These are phyloP conservation scores for Rachicladosporium sp. DNA, from an alignment of 2,329 filamentous ascomycete species.

Conservation along the genomic window DNA sequence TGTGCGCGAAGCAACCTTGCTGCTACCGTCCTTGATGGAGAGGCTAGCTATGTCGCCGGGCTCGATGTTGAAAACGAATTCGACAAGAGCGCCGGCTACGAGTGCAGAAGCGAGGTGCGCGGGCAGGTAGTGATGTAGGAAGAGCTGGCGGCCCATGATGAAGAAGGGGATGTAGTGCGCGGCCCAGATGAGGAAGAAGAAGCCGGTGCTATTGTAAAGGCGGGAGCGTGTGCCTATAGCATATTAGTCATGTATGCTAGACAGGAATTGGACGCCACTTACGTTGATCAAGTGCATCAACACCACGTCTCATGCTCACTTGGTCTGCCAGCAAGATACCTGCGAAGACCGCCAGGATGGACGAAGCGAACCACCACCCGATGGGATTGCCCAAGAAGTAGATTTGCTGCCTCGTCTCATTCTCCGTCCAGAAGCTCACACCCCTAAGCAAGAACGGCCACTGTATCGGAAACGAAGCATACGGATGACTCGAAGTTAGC, in stretches of 20 bases:
- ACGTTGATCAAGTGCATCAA: slow-evolving; percentile 90
- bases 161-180: slow-evolving; percentile 97
- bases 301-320: slow-evolving; percentile 77
- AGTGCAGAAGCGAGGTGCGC: slow-evolving; percentile 84
- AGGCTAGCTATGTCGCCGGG: slow-evolving; percentile 49
- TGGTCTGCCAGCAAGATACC: slow-evolving; percentile 90
- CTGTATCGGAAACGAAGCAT: slow-evolving; percentile 85
- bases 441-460: slow-evolving; percentile 96
- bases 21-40: slow-evolving; percentile 20
- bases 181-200: slow-evolving; percentile 97
- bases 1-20: slow-evolving; percentile 22
- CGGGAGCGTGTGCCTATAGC: slow-evolving; percentile 69
- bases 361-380: slow-evolving; percentile 94
- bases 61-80: slow-evolving; percentile 93
- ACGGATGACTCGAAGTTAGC: slow-evolving; percentile 91
- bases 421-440: slow-evolving; percentile 98
- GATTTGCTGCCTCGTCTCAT: slow-evolving; percentile 88
- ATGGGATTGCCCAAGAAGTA: slow-evolving; percentile 97
- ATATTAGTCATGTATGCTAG: too few relatives aligned
- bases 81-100: slow-evolving; percentile 79
- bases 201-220: slow-evolving; percentile 95
- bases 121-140: slow-evolving; percentile 94
- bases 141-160: slow-evolving; percentile 94
- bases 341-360: slow-evolving; percentile 80
- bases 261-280: slow-evolving; percentile 36